These are phyloP conservation scores for Orbilia javanica DNA, from an alignment of 2,329 filamentous ascomycete species.

Conservation along the genomic window DNA sequence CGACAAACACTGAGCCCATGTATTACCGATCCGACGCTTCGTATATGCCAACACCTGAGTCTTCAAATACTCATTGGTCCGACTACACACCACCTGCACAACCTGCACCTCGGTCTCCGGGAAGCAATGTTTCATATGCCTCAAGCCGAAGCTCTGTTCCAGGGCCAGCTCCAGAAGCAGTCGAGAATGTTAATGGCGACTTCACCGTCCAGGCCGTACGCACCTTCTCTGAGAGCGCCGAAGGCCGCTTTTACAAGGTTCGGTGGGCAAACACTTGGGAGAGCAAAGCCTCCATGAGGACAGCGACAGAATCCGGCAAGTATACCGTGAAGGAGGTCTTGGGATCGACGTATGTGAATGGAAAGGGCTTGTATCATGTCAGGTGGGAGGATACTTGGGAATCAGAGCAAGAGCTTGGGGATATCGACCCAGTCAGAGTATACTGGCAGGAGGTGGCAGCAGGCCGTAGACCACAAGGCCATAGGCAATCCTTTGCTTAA, in stretches of 20 bases:
- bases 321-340: slow-evolving; percentile 52
- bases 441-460: slow-evolving; percentile 41
- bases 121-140: slow-evolving; percentile 45
- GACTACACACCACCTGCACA: slow-evolving; percentile 35
- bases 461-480: slow-evolving; percentile 28
- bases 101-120: slow-evolving; percentile 39
- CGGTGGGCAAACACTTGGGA: slow-evolving; percentile 57
- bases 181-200: slow-evolving; percentile 55
- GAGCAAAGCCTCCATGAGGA: slow-evolving; percentile 50
- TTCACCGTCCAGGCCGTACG: slow-evolving; percentile 42
- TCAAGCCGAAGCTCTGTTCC: slow-evolving; percentile 42
- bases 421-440: slow-evolving; percentile 40
- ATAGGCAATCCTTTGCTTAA: slow-evolving; percentile 42
- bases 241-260: slow-evolving; percentile 55
- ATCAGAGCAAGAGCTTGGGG: slow-evolving; percentile 42
- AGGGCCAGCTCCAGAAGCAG: slow-evolving; percentile 10
- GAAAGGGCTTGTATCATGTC: slow-evolving; percentile 50
- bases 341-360: slow-evolving; percentile 49
- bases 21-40: slow-evolving; percentile 22
- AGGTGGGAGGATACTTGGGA: slow-evolving; percentile 57
- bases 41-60: slow-evolving; percentile 36
- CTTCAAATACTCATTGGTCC: slow-evolving; percentile 45
- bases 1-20: slow-evolving; percentile 15
- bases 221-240: slow-evolving; percentile 39
- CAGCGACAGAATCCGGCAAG: slow-evolving; percentile 51